phyloP scores from a whole-genome alignment of 108 stramenopile species.

The Nitzschia sp. region DNA sequence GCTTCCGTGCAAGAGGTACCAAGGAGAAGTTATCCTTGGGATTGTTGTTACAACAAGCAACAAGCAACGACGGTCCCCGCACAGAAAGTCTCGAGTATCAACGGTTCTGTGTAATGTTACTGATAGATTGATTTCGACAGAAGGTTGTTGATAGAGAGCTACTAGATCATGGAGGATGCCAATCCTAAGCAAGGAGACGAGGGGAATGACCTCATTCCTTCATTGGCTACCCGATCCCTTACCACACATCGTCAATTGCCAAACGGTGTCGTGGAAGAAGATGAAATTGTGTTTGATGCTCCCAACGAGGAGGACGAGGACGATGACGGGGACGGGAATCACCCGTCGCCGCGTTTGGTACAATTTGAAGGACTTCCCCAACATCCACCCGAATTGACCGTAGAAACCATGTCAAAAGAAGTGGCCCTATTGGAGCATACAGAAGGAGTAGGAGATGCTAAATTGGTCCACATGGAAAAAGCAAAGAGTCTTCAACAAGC shows the following conservation, averaged over 20 bases:
- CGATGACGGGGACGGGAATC: background rate
- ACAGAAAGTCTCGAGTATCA: too few species aligned
- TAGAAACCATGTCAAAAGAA: background rate
- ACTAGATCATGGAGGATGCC: too few species aligned
- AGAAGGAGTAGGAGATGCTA: slow-evolving; percentile 3
- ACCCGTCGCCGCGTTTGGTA: background rate
- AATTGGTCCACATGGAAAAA: background rate
- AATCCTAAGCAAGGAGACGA: too few species aligned
- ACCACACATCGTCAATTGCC: background rate
- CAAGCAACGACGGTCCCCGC: too few species aligned
- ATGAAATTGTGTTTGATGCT: slow-evolving; percentile 2
- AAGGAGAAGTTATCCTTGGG: too few species aligned
- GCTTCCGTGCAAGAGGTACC: too few species aligned
- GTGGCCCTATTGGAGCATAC: background rate
- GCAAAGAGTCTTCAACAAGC: too few species aligned
- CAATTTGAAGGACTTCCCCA: background rate
- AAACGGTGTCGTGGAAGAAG: background rate
- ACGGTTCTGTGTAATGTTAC: too few species aligned
- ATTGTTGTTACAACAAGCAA: too few species aligned
- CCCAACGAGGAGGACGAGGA: background rate
- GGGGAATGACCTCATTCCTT: too few species aligned
- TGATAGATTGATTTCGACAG: too few species aligned
- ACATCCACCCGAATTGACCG: slow-evolving; percentile 4
- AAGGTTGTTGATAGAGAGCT: too few species aligned
- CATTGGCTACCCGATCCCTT: background rate